Evolutionary conservation across 495 filamentous ascomycete genomes (phyloP).

Genomic region (Penicillium cataractarum): DNA sequence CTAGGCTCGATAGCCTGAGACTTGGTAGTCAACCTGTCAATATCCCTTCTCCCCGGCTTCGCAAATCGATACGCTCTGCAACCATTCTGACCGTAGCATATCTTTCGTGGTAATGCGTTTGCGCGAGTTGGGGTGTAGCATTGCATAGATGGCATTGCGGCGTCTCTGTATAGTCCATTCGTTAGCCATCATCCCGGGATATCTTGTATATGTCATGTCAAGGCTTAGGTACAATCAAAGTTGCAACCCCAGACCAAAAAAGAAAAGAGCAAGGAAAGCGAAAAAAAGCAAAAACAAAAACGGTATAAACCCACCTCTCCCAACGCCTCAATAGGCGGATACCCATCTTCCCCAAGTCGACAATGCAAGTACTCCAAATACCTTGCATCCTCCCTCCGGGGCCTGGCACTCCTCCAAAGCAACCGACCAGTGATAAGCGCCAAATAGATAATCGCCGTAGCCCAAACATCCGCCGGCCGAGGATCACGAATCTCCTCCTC

Average conservation of each 20-base stretch:
- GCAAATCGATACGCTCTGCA: conserved; percentile 24
- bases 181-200: not conserved
- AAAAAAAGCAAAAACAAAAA: not conserved
- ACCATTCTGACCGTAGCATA: conserved; percentile 31
- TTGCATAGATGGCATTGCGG: conserved; percentile 32
- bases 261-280: no score
- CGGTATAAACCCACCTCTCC: conserved; percentile 67
- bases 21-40: conserved; percentile 4
- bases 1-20: not conserved
- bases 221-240: not conserved
- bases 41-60: conserved; percentile 26
- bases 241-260: not conserved
- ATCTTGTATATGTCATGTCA: not conserved
- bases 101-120: conserved; percentile 22
- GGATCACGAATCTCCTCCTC: conserved; percentile 73
- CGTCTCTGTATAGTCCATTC: conserved; percentile 19
- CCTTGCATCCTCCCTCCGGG: conserved; percentile 81
- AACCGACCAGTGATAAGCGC: conserved; percentile 90
- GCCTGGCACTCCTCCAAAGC: conserved; percentile 84
- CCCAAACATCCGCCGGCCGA: conserved; percentile 92
- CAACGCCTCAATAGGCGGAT: conserved; percentile 86
- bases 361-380: conserved; percentile 84
- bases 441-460: conserved; percentile 94
- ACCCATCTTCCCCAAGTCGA: conserved; percentile 80
- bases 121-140: conserved; percentile 26